A percentile compares a stretch with the other conserved stretches of the same genome.
Conservation (phyloP, 2,329 filamentous ascomycete genomes). For the Stagonosporopsis cucurbitacearum region DNA sequence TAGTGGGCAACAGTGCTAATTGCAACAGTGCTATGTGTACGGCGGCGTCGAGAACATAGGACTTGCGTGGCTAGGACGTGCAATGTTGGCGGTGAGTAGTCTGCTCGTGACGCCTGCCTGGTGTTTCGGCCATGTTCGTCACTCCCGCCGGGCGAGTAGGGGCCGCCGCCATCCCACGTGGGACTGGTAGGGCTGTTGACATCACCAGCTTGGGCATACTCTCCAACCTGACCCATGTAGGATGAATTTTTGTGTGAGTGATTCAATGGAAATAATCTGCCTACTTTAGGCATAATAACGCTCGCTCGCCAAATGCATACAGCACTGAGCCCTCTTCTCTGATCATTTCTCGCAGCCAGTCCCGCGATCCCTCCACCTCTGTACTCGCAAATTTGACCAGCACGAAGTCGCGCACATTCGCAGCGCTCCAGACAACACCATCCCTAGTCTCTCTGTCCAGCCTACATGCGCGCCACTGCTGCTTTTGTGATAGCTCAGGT, state of each 20-base stretch:
- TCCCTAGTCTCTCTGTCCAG: slow-evolving; percentile 62
- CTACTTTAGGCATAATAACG: slow-evolving; percentile 69
- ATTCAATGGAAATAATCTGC: not conserved
- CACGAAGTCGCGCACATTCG: slow-evolving; percentile 67
- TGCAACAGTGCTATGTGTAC: slow-evolving; percentile 16
- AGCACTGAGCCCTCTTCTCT: slow-evolving; percentile 74
- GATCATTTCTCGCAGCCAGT: slow-evolving; percentile 81
- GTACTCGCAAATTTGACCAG: slow-evolving; percentile 89
- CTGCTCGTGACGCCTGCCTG: slow-evolving; percentile 12
- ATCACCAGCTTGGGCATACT: not conserved
- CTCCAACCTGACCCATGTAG: not conserved
- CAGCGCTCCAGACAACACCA: slow-evolving; percentile 48
- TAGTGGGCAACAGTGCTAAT: slow-evolving; percentile 43
- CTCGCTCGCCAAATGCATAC: slow-evolving; percentile 77
- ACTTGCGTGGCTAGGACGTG: slow-evolving; percentile 4
- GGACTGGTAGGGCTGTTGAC: slow-evolving; percentile 8
- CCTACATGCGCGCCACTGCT: slow-evolving; percentile 59
- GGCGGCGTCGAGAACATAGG: slow-evolving; percentile 27
- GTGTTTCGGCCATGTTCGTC: slow-evolving; percentile 16
- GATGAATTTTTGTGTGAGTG: not conserved
- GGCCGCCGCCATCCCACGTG: slow-evolving; percentile 9
- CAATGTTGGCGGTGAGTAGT: not conserved
- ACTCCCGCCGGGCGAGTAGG: slow-evolving; percentile 10
- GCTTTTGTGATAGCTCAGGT: slow-evolving; percentile 48
- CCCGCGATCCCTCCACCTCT: slow-evolving; percentile 79